These are phyloP conservation scores for Nakazawaea anatomiae DNA, from an alignment of 805 yeast species.

Conservation along the genomic window DNA sequence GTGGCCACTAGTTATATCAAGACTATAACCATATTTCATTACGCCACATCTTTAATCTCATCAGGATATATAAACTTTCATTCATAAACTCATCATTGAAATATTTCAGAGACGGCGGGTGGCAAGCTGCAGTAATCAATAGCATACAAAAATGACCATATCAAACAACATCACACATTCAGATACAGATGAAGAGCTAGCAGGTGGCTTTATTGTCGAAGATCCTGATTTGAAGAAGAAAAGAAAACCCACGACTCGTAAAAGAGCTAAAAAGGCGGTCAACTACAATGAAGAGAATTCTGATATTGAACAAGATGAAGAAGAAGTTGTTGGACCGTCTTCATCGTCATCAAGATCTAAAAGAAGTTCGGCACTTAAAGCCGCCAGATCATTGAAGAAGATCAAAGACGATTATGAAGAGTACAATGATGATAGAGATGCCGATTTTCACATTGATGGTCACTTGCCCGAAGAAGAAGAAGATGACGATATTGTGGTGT, in stretches of 20 bases:
- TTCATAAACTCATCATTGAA: no score
- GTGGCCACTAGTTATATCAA: no score
- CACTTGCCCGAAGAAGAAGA: slow-evolving; percentile 27
- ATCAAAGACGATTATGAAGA: slow-evolving; percentile 29
- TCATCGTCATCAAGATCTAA: slow-evolving; percentile 7
- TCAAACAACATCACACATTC: slow-evolving; percentile 1
- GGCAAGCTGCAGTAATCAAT: no score
- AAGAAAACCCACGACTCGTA: neutral
- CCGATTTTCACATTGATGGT: slow-evolving; percentile 19
- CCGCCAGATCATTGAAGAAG: slow-evolving; percentile 19
- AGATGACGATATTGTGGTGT: slow-evolving; percentile 28
- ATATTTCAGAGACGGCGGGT: no score
- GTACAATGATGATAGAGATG: slow-evolving; percentile 15
- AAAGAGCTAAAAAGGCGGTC: neutral
- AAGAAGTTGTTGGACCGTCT: neutral
- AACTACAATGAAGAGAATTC: slow-evolving; percentile 8
- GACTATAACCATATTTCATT: no score
- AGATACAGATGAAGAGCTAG: slow-evolving; percentile 8
- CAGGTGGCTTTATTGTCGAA: slow-evolving; percentile 38
- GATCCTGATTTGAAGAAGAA: slow-evolving; percentile 24
- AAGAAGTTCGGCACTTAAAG: slow-evolving; percentile 21
- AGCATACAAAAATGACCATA: neutral
- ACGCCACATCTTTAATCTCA: no score
- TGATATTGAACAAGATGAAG: slow-evolving; percentile 2
- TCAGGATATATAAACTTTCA: no score